Base-by-base conservation (phyloP, 495 filamentous ascomycete genomes). In the Lophiostoma macrostomum region DNA sequence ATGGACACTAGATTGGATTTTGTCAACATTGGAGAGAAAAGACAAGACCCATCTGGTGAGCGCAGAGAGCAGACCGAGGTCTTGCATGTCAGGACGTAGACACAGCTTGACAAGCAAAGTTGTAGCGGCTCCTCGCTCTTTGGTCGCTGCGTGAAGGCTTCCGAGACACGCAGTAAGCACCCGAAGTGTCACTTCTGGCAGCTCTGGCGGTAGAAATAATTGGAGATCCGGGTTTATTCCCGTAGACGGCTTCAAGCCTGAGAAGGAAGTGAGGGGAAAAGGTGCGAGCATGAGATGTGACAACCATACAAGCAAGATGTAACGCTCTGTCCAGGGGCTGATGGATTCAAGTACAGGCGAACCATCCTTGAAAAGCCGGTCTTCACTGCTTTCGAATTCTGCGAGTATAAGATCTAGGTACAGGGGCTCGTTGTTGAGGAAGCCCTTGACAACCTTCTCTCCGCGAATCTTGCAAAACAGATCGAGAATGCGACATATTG, bases 401-500 rank as follows among this genome's bases (percentile, higher is more conserved):
- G 78, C 72, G 4, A 95, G 74, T 63, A 96, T 72, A 1, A 83
- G 76, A 64, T 96, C 91, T 23, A 98, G 76, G 58, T 87, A 81
- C 50, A 78, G 82, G 0, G 90, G 86, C 59, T 96, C 91, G 64
- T 91, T 91, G 60, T 86, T 88, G 27, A 97, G 73, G 67, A 97
- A 96, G 20, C 88, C 76, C 45, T 84, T 82, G 54, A 97, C 87
- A 16, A 97, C 85, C 63, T 97, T 97, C 65, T 89, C 82, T 20
- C 93, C 93, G 39, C 93, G 80, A 49, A 97, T 82, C 67, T 99
- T 99, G 77, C 90, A 96, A 49, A 97, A 82, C 0, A 84, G 87
- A 67, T 96, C 96, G 12, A 99, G 71, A 12, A 97, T 70, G 53
- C 75, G 80, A 66, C 83, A 86, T 41, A 95, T 79, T 19, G 86